Evolutionary conservation across 2,329 filamentous ascomycete genomes (phyloP).

Genomic region (Monilinia vaccinii-corymbosi): DNA sequence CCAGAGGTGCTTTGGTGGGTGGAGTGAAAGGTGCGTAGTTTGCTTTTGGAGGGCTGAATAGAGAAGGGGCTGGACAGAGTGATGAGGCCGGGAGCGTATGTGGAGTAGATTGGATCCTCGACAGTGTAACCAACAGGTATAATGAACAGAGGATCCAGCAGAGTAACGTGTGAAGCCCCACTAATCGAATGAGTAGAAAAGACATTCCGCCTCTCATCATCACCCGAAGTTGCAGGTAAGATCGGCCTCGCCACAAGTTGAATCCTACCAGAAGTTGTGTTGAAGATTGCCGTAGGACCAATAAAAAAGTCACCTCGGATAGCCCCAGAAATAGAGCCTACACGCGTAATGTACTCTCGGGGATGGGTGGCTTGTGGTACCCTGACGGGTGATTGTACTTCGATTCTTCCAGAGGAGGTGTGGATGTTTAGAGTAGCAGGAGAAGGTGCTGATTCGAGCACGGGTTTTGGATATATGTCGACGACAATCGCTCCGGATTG

Average conservation of each 20-base stretch:
- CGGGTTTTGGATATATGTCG: conserved; percentile 17
- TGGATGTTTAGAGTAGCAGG: conserved; percentile 23
- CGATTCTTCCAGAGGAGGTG: conserved; percentile 21
- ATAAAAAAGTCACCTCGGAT: conserved; percentile 24
- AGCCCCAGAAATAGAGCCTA: conserved; percentile 20
- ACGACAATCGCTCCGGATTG: conserved; percentile 22
- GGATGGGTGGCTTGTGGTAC: conserved; percentile 14
- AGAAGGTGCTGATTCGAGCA: conserved; percentile 16
- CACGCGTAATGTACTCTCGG: conserved; percentile 26
- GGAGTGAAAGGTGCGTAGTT: conserved; percentile 18
- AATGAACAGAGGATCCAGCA: conserved; percentile 18
- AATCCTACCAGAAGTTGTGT: conserved; percentile 18
- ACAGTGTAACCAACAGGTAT: background rate
- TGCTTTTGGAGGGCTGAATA: background rate
- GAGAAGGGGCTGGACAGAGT: background rate
- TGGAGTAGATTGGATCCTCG: background rate
- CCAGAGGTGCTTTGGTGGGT: conserved; percentile 20
- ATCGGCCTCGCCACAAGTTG: conserved; percentile 20
- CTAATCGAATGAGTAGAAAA: conserved; percentile 24
- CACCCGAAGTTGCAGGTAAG: conserved; percentile 10
- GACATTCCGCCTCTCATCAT: conserved; percentile 4
- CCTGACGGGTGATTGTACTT: conserved; percentile 15
- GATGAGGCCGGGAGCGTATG: background rate
- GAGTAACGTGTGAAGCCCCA: conserved; percentile 17
- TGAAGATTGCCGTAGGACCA: conserved; percentile 19